A percentile compares a stretch with the other conserved stretches of the same genome.
phyloP scores from a whole-genome alignment of 1,139 yeast genomes.

The Yamadazyma mexicana region DNA sequence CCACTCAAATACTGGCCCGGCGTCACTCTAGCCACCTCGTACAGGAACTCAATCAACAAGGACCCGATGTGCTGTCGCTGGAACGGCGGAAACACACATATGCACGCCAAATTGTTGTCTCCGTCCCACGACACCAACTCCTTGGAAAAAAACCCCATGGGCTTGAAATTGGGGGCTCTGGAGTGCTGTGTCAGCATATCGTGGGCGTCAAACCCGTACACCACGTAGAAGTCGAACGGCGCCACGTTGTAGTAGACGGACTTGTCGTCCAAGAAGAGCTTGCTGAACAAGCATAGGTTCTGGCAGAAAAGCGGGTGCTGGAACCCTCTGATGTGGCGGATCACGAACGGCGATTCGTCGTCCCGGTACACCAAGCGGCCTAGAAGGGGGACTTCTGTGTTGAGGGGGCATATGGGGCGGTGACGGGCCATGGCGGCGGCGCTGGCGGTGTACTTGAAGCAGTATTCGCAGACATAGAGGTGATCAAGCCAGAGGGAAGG shows the following conservation, averaged over 20 bases:
- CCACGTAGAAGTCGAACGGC: slow-evolving; percentile 74
- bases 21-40: slow-evolving; percentile 57
- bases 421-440: slow-evolving; percentile 43
- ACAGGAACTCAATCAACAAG: slow-evolving; percentile 78
- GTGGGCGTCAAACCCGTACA: slow-evolving; percentile 50
- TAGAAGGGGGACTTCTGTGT: slow-evolving; percentile 37
- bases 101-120: slow-evolving; percentile 82
- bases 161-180: slow-evolving; percentile 30
- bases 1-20: slow-evolving; percentile 64
- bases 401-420: slow-evolving; percentile 40
- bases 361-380: slow-evolving; percentile 75
- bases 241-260: slow-evolving; percentile 81
- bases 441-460: slow-evolving; percentile 74
- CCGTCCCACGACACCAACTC: slow-evolving; percentile 82
- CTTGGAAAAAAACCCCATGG: slow-evolving; percentile 91
- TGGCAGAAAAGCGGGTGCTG: slow-evolving; percentile 71
- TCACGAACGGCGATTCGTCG: slow-evolving; percentile 43
- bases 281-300: slow-evolving; percentile 79
- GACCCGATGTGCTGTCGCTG: slow-evolving; percentile 80
- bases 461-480: slow-evolving; percentile 72
- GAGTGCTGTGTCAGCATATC: slow-evolving; percentile 16
- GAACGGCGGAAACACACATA: slow-evolving; percentile 88
- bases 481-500: slow-evolving; percentile 57
- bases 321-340: slow-evolving; percentile 67
- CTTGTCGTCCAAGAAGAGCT: slow-evolving; percentile 87